These are phyloP conservation scores for Xerophyta viscosa DNA, from an alignment of 106 monocot species.

Conservation along the genomic window DNA sequence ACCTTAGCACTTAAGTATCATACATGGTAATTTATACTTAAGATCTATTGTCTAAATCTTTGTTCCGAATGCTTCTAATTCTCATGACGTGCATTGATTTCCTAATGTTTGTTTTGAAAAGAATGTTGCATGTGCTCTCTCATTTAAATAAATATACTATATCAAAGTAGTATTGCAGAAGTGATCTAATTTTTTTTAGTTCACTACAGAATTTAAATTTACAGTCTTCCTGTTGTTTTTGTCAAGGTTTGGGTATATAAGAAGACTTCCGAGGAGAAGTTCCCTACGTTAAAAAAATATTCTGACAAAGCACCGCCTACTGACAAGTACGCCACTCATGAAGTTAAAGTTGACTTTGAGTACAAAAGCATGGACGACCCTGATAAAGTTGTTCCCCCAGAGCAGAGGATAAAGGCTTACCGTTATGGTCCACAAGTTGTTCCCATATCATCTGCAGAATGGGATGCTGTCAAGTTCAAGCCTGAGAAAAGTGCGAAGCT, in stretches of 20 bases:
- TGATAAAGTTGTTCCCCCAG: slow-evolving; percentile 77
- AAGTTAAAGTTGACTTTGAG: slow-evolving; percentile 90
- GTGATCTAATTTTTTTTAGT: no score
- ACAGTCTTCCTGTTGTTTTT: background rate
- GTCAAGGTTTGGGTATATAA: slow-evolving; percentile 96
- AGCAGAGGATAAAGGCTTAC: slow-evolving; percentile 94
- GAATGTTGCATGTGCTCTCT: no score
- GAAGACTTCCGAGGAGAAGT: slow-evolving; percentile 94
- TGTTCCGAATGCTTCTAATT: no score
- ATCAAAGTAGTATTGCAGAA: no score
- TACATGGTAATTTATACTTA: no score
- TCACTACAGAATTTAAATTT: no score
- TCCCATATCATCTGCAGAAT: slow-evolving; percentile 76
- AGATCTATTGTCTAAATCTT: no score
- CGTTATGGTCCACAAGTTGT: slow-evolving; percentile 96
- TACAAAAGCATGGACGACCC: slow-evolving; percentile 65
- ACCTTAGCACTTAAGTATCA: no score
- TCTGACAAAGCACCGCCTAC: slow-evolving; percentile 85
- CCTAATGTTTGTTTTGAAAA: no score
- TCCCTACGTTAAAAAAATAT: slow-evolving; percentile 85
- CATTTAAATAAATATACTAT: no score
- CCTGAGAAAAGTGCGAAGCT: slow-evolving; percentile 87
- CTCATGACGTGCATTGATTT: no score
- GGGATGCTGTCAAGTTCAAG: slow-evolving; percentile 83
- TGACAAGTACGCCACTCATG: slow-evolving; percentile 91